A percentile compares a stretch with the other conserved stretches of the same genome.
Conservation (phyloP, 768 basidiomycete species). For the Psilocybe cubensis region DNA sequence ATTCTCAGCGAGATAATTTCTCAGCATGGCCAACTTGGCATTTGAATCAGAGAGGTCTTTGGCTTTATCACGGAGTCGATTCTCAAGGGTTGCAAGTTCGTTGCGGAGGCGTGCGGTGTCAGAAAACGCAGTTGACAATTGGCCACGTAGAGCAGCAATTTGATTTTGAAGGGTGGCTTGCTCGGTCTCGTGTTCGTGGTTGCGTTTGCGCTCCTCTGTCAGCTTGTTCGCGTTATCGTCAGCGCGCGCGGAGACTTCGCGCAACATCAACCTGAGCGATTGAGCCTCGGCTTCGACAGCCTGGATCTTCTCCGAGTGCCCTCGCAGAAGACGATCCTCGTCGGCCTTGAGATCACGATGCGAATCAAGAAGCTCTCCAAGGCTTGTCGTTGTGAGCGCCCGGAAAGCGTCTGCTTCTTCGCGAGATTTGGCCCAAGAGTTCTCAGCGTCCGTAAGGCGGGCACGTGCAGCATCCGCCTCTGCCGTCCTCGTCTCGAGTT, state of each 20-base stretch:
- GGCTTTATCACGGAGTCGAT: conserved; percentile 60
- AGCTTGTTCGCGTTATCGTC: conserved; percentile 73
- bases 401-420: conserved; percentile 93
- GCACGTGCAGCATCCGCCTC: conserved; percentile 75
- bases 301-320: conserved; percentile 80
- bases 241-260: conserved; percentile 71
- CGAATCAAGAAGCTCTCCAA: conserved; percentile 86
- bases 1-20: conserved; percentile 86
- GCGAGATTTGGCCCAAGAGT: conserved; percentile 88
- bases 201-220: conserved; percentile 65
- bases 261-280: conserved; percentile 79
- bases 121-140: conserved; percentile 67
- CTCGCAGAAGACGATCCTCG: conserved; percentile 75
- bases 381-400: conserved; percentile 81
- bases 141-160: conserved; percentile 71
- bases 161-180: conserved; percentile 71
- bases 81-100: conserved; percentile 69
- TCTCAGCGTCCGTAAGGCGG: conserved; percentile 81
- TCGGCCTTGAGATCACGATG: conserved; percentile 86
- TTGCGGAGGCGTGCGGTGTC: conserved; percentile 74
- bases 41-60: conserved; percentile 71
- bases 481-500: conserved; percentile 73
- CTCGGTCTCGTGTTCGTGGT: conserved; percentile 67
- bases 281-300: conserved; percentile 79
- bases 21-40: conserved; percentile 77